phyloP scores from a whole-genome alignment of 225 moss, liverwort and hornwort species.

The Takakia lepidozioides region DNA sequence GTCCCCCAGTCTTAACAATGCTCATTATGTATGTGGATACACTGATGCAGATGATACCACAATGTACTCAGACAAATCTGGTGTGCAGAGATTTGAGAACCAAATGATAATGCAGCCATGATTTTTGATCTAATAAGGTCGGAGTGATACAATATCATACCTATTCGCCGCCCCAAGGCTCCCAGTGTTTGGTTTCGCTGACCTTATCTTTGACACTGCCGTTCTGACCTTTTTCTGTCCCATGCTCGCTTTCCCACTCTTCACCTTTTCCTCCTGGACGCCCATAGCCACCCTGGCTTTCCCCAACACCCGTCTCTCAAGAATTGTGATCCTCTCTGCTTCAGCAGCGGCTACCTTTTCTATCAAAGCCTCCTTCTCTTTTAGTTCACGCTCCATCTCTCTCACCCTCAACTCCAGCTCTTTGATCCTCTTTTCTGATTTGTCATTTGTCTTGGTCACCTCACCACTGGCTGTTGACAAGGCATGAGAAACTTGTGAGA shows the following conservation, averaged over 20 bases:
- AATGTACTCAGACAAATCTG: no score
- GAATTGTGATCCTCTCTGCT: conserved; percentile 34
- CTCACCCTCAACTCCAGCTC: conserved; percentile 64
- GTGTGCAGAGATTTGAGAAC: neutral
- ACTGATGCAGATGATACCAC: no score
- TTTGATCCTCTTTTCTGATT: conserved; percentile 43
- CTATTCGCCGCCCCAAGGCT: conserved; percentile 44
- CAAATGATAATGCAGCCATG: neutral
- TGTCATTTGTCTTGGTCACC: conserved; percentile 10
- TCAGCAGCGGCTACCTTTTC: conserved; percentile 22
- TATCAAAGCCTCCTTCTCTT: conserved; percentile 23
- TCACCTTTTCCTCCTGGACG: neutral
- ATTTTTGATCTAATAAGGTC: neutral
- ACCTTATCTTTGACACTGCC: conserved; percentile 15
- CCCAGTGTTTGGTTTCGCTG: conserved; percentile 15
- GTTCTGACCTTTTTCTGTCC: conserved; percentile 19
- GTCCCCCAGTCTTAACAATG: no score
- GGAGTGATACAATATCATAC: conserved; percentile 13
- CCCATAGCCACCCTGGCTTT: conserved; percentile 33
- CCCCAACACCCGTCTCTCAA: conserved; percentile 58
- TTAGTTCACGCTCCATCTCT: conserved; percentile 36
- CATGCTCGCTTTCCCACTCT: conserved; percentile 3
- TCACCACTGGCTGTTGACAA: conserved; percentile 12
- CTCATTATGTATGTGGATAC: no score
- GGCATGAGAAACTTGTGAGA: conserved; percentile 5